Evolutionary conservation across 768 basidiomycete genomes (phyloP), one percentile per base, ranked within the genome.

Genomic region (Rhizopogon rudus): DNA sequence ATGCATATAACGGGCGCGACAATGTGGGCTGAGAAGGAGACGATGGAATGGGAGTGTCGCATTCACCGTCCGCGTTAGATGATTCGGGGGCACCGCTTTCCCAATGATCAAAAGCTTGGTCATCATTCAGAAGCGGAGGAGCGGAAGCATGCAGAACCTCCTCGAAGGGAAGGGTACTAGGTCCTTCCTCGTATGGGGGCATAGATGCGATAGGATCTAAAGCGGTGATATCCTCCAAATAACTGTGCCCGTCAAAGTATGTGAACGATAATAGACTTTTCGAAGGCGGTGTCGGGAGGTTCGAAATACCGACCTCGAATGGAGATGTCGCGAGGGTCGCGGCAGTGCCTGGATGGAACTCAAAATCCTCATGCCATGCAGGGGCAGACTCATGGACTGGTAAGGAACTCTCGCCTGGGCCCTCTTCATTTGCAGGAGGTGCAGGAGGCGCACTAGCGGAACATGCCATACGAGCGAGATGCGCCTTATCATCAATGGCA

Each of bases 401-500:
- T 2, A 41, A 39, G 3, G 68, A 53, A 12, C 65, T 51, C 46
- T 61, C 53, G 28, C 42, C 39, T 45, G 59, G 54, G 22, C 49
- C 50, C 17, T 66, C 70, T 25, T 55, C 44, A 6, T 33, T 33
- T 0, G 20, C 29, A 6, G 78, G 78, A n/a, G 84, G 84, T 0
- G 20, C 29, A 6, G 78, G 78, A n/a, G 84, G 84, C 17, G 75
- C 75, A 57, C 81, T 84, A 37, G 79, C 81, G 31, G 81, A 58
- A 37, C 73, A 73, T 1, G 73, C 77, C 41, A 86, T 71, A 35
- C 75, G 77, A 25, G 80, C 82, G 41, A 87, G 74, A n/a, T 78
- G 58, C 0, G 71, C 63, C 63, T 87, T 87, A 66, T 87, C 85
- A 63, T 87, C 85, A 2, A 77, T 84, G 16, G 85, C 84, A 45